Base-by-base conservation (phyloP, 108 stramenopile species). In the Cyclotella baltica region DNA sequence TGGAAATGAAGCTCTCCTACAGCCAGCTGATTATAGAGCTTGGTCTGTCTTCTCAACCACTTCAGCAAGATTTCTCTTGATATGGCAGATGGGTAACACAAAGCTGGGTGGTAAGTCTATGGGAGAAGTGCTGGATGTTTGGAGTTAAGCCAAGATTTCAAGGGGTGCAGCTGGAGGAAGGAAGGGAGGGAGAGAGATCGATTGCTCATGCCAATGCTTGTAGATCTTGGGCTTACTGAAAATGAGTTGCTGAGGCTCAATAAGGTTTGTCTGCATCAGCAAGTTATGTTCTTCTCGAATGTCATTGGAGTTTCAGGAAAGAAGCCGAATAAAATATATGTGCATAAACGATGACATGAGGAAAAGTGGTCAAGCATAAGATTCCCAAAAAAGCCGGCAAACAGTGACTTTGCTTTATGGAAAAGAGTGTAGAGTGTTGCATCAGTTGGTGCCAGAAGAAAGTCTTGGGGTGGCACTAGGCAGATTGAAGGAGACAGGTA, bases 131-230 rank as follows among this genome's bases (percentile, higher is more conserved):
- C n/a, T n/a, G n/a, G n/a, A 27, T 20, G 56, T 27, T 3, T 27
- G 1, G 23, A 15, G 23, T 29, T 18, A 29, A 1, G 15, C 1
- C 1, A 27, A 29, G 2, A 29, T 13, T 1, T 11, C 28, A 25
- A 4, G 2, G 6, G 28, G 2, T 1, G 3, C n/a, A n/a, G n/a
- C n/a, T n/a, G n/a, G n/a, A n/a, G n/a, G n/a, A n/a, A n/a, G 56
- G 6, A 20, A n/a, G n/a, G n/a, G n/a, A n/a, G n/a, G n/a, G n/a
- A n/a, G n/a, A n/a, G n/a, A n/a, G n/a, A n/a, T n/a, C 23, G 3
- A 34, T 73, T 20, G 30, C 35, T 63, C 16, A 63, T 64, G 62
- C 18, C 62, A 22, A 18, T 33, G 11, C 20, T 73, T 0, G 16
- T 63, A 0, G 13, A 33, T 2, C n/a, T 2, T 0, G 72, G 62